Percentiles rank a stretch among this genome's conserved stretches.
These are phyloP conservation scores for Whalleya microplaca DNA, from an alignment of 2,329 filamentous ascomycete species.

Conservation along the genomic window DNA sequence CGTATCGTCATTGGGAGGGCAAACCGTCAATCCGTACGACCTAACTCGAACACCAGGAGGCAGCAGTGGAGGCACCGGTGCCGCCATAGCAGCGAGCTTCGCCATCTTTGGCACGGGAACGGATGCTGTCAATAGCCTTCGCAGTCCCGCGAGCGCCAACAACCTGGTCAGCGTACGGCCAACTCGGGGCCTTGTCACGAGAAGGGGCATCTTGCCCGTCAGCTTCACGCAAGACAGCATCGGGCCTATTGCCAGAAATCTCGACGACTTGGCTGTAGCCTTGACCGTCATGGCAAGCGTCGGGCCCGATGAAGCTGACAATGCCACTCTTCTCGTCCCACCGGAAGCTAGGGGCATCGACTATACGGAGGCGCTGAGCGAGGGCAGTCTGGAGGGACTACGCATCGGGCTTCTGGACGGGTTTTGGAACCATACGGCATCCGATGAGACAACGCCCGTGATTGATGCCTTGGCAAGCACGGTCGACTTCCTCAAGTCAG, in stretches of 20 bases:
- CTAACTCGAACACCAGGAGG: constrained; percentile 64
- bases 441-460: constrained; percentile 59
- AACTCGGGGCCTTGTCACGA: constrained; percentile 54
- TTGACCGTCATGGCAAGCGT: constrained; percentile 57
- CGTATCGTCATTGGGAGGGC: constrained; percentile 65
- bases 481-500: constrained; percentile 46
- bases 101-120: constrained; percentile 62
- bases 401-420: constrained; percentile 46
- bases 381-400: constrained; percentile 32
- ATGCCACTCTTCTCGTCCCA: constrained; percentile 54
- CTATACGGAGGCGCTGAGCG: constrained; percentile 47
- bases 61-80: constrained; percentile 65
- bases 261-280: constrained; percentile 54
- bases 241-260: constrained; percentile 56
- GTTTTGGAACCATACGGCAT: constrained; percentile 59
- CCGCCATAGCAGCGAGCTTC: constrained; percentile 59
- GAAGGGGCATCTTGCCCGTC: constrained; percentile 57
- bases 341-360: constrained; percentile 44
- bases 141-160: constrained; percentile 65
- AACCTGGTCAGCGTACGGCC: constrained; percentile 63
- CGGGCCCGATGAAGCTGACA: constrained; percentile 55
- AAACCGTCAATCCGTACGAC: constrained; percentile 68
- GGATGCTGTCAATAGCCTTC: constrained; percentile 65
- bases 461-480: constrained; percentile 55
- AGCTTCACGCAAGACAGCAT: constrained; percentile 60